Conservation (phyloP, 2,329 filamentous ascomycete species). For the Fonsecaea monophora region DNA sequence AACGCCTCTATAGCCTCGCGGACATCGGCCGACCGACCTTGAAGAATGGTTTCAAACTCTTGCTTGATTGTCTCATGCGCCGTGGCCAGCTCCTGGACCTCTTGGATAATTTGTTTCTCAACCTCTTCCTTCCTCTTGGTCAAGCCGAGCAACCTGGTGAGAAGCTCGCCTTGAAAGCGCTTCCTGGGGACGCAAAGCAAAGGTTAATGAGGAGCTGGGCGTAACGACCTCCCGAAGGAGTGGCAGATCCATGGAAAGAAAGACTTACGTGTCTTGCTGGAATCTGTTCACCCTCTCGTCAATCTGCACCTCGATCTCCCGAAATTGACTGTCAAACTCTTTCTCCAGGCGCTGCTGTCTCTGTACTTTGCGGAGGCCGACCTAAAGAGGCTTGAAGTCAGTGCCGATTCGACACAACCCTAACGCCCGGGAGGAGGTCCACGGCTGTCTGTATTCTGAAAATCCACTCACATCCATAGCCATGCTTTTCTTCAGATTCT, state of each 20-base stretch:
- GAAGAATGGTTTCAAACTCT: constrained; percentile 32
- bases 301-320: constrained; percentile 16
- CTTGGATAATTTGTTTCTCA: constrained; percentile 28
- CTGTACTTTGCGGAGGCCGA: constrained; percentile 28
- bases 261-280: constrained; percentile 22
- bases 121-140: constrained; percentile 27
- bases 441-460: neutral
- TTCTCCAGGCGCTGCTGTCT: constrained; percentile 30
- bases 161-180: constrained; percentile 15
- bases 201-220: neutral
- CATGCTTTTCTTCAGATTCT: constrained; percentile 27
- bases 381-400: neutral
- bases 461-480: constrained; percentile 30
- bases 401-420: neutral
- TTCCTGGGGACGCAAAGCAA: constrained; percentile 12
- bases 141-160: constrained; percentile 26
- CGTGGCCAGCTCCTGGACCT: constrained; percentile 28
- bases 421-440: neutral
- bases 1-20: constrained; percentile 23
- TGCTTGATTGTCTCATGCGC: constrained; percentile 23
- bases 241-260: neutral
- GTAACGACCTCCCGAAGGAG: neutral
- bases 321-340: constrained; percentile 26
- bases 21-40: constrained; percentile 32
- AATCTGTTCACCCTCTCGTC: constrained; percentile 15